phyloP scores from a whole-genome alignment of 2,329 filamentous ascomycete genomes.

The Hypoxylon sp. region DNA sequence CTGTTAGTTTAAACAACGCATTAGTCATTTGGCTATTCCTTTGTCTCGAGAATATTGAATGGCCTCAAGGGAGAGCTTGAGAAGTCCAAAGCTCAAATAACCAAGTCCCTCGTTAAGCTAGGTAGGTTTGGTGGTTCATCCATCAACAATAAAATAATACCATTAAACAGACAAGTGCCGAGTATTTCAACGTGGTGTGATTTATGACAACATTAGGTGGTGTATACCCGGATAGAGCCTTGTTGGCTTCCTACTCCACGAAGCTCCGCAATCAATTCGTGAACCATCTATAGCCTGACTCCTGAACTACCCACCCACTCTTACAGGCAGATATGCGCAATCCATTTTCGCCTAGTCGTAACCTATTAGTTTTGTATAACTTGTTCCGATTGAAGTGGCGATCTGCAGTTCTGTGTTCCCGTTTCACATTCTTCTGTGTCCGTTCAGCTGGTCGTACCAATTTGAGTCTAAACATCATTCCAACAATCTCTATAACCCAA shows the following conservation, averaged over 20 bases:
- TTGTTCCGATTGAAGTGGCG: slow-evolving; percentile 16
- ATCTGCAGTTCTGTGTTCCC: slow-evolving; percentile 36
- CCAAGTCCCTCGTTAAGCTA: too few species aligned
- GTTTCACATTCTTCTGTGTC: slow-evolving; percentile 31
- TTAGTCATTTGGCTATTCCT: too few species aligned
- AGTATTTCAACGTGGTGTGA: background rate
- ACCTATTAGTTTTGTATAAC: slow-evolving; percentile 19
- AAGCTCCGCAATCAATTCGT: background rate
- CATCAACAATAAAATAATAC: background rate
- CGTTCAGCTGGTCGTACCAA: slow-evolving; percentile 17
- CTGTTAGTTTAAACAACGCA: background rate
- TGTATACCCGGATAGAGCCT: slow-evolving; percentile 1
- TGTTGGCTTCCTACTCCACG: background rate
- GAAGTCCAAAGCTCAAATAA: background rate
- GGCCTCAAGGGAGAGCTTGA: background rate
- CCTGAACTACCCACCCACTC: background rate
- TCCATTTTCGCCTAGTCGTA: slow-evolving; percentile 7
- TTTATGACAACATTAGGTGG: slow-evolving; percentile 8
- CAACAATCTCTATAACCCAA: slow-evolving; percentile 13
- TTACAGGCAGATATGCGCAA: slow-evolving; percentile 11
- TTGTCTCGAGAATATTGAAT: too few species aligned
- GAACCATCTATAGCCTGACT: slow-evolving; percentile 7
- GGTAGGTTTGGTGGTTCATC: too few species aligned
- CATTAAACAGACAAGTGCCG: background rate
- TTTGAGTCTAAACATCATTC: slow-evolving; percentile 16